Percentiles rank a stretch among this genome's conserved stretches.
Conservation (phyloP, 495 filamentous ascomycete species). For the Penicillium atrosanguineum region DNA sequence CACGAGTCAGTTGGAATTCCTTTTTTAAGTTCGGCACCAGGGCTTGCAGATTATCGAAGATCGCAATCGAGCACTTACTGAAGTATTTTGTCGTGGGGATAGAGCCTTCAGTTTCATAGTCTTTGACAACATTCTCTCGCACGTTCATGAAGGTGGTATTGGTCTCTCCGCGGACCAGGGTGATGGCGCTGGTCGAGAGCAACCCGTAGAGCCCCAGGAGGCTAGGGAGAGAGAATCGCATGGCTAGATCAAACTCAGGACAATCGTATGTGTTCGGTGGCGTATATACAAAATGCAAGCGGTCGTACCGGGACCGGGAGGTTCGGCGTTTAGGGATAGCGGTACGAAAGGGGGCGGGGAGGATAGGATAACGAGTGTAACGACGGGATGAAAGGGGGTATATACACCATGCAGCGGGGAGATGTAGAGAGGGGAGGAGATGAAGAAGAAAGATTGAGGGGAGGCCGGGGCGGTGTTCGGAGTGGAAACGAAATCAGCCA, state of each 20-base stretch:
- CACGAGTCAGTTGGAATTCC: conserved; percentile 7
- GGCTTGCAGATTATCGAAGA: background rate
- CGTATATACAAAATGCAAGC: conserved; percentile 13
- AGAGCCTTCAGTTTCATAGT: conserved; percentile 44
- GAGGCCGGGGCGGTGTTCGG: background rate
- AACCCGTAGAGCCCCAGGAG: conserved; percentile 24
- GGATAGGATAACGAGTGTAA: background rate
- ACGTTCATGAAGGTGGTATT: conserved; percentile 44
- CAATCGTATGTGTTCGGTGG: background rate
- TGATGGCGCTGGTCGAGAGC: conserved; percentile 12
- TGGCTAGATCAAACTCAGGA: conserved; percentile 1
- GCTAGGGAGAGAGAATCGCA: conserved; percentile 11
- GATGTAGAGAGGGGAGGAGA: conserved; percentile 4
- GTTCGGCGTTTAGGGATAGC: background rate
- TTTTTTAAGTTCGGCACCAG: background rate
- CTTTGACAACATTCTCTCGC: conserved; percentile 40
- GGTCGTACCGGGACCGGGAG: background rate
- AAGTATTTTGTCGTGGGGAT: conserved; percentile 58
- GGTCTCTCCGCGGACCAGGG: conserved; percentile 7
- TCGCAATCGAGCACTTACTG: conserved; percentile 41
- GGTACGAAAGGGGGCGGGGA: background rate
- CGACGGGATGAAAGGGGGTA: background rate
- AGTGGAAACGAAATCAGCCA: conserved; percentile 3
- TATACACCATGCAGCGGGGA: background rate
- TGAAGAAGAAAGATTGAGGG: background rate